Conservation (phyloP, 805 yeast species). For the Saccharomycopsis guyanensis region DNA sequence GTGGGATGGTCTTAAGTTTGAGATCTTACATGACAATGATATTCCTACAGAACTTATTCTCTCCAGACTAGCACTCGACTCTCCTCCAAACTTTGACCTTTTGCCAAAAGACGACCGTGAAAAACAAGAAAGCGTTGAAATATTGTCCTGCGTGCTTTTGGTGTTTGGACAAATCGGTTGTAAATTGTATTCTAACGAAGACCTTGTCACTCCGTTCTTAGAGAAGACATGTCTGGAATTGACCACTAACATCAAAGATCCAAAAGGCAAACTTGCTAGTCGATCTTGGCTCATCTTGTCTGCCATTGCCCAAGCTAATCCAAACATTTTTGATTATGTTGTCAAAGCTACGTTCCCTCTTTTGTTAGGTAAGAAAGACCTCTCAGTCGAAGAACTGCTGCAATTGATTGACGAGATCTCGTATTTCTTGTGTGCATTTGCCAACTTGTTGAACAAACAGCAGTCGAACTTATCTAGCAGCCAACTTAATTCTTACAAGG, state of each 20-base stretch:
- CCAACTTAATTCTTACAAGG: conserved; percentile 44
- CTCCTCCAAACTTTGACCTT: background rate
- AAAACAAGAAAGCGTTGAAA: conserved; percentile 4
- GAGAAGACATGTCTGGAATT: conserved; percentile 42
- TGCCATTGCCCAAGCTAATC: conserved; percentile 43
- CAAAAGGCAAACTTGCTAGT: conserved; percentile 46
- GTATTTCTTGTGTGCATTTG: conserved; percentile 45
- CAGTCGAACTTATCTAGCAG: conserved; percentile 24
- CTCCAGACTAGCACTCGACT: background rate
- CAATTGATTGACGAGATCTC: conserved; percentile 53
- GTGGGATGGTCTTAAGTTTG: conserved; percentile 87
- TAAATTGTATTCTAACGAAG: conserved; percentile 29
- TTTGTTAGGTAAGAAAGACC: conserved; percentile 26
- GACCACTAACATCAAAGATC: conserved; percentile 40
- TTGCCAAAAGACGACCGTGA: conserved; percentile 15
- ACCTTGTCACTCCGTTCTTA: conserved; percentile 33
- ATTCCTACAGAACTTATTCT: conserved; percentile 23
- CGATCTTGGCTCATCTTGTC: conserved; percentile 59
- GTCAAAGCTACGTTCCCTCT: conserved; percentile 41
- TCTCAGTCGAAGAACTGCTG: conserved; percentile 52
- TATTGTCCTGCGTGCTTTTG: conserved; percentile 30
- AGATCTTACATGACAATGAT: conserved; percentile 65
- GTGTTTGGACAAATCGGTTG: conserved; percentile 39
- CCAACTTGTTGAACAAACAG: conserved; percentile 31
- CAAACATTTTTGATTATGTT: conserved; percentile 39